phyloP scores from a whole-genome alignment of 2,329 filamentous ascomycete species.

The Pseudocercospora eumusae region DNA sequence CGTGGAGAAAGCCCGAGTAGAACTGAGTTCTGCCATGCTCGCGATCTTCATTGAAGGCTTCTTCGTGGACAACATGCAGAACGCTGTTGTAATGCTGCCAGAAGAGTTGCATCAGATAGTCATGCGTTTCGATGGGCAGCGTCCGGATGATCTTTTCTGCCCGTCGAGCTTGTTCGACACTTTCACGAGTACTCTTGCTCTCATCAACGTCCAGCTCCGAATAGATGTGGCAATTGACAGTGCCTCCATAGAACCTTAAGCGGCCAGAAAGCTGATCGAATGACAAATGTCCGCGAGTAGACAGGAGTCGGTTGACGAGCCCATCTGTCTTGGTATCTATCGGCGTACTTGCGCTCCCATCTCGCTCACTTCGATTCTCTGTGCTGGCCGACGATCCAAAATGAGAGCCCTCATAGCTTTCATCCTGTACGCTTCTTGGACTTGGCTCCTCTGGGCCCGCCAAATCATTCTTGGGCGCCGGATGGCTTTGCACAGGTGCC shows the following conservation, averaged over 20 bases:
- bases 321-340: conserved; percentile 31
- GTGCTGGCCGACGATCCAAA: conserved; percentile 18
- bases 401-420: conserved; percentile 20
- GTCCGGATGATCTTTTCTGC: conserved; percentile 31
- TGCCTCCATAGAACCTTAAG: conserved; percentile 32
- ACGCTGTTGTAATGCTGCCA: conserved; percentile 35
- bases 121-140: conserved; percentile 30
- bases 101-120: conserved; percentile 34
- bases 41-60: conserved; percentile 32
- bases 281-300: conserved; percentile 32
- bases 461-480: conserved; percentile 10
- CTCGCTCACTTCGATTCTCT: conserved; percentile 21
- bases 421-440: conserved; percentile 22
- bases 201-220: conserved; percentile 29
- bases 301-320: conserved; percentile 29
- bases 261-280: conserved; percentile 33
- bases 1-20: conserved; percentile 34
- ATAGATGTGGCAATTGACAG: conserved; percentile 33
- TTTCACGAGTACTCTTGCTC: conserved; percentile 18
- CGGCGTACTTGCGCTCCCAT: conserved; percentile 19
- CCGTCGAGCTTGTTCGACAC: conserved; percentile 27
- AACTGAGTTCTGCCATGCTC: conserved; percentile 29
- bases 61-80: conserved; percentile 32
- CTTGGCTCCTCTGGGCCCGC: conserved; percentile 21
- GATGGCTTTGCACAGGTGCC: conserved; percentile 10